Conservation (phyloP, 768 basidiomycete genomes). For the Russula vinacea region DNA sequence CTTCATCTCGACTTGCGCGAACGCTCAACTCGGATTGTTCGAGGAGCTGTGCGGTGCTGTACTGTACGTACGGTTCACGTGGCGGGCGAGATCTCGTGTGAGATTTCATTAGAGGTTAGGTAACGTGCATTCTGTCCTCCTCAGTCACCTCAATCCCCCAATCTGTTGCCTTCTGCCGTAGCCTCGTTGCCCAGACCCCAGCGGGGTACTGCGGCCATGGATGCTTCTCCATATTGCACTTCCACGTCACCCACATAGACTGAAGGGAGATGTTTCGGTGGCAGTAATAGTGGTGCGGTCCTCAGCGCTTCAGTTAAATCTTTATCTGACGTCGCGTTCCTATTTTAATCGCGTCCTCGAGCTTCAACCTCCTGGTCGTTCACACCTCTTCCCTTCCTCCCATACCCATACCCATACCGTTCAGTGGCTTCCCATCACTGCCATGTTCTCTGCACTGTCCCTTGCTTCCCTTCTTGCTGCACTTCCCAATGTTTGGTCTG, state of each 20-base stretch:
- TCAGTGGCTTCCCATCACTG: slow-evolving; percentile 22
- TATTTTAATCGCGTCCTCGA: background rate
- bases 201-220: background rate
- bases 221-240: background rate
- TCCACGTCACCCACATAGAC: background rate
- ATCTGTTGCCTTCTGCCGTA: background rate
- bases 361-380: background rate
- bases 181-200: background rate
- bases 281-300: background rate
- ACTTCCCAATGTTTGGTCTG: slow-evolving; percentile 33
- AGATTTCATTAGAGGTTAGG: background rate
- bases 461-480: slow-evolving; percentile 36
- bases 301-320: background rate
- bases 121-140: background rate
- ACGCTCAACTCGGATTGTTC: too few species aligned
- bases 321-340: background rate
- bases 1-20: too few species aligned
- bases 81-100: too few species aligned
- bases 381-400: too few species aligned
- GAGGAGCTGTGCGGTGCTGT: too few species aligned
- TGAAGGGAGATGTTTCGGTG: background rate
- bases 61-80: too few species aligned
- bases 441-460: slow-evolving; percentile 13
- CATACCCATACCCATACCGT: slow-evolving; percentile 11
- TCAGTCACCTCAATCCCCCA: background rate